Evolutionary conservation across 805 yeast genomes (phyloP), one percentile per base, ranked within the genome.

Genomic region (Wickerhamiella lipophila): DNA sequence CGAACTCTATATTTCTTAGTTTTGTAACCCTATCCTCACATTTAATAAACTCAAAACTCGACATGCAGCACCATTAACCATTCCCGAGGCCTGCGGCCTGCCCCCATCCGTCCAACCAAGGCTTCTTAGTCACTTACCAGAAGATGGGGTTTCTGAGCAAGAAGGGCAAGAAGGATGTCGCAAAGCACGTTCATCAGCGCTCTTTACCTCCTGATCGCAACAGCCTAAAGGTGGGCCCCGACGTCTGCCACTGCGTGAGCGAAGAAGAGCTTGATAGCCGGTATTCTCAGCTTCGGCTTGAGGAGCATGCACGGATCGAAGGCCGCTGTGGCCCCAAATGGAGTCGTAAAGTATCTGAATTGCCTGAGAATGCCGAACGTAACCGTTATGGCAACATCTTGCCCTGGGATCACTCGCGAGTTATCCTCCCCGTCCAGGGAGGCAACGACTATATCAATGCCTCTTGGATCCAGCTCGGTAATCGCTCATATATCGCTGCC

Each of bases 401-500:
- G 39, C 86, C 92, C 0, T 83, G 73, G 68, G 85, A 82, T 56
- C 65, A 68, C 49, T 77, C 74, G 36, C 61, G 85, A 32, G 79
- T 79, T 2, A 60, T 58, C 29, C 61, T 78, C 30, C 63, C 64
- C 13, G 65, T 59, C 3, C 27, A 21, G 22, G 56, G 55, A 6
- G 59, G 47, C 15, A 60, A 63, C 50, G 84, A 80, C 61, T 88
- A 88, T 62, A 85, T 88, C 57, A 88, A 88, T 65, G 98, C 97
- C 0, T 84, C 88, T 21, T 82, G 84, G 65, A 64, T 84, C 56
- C 58, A 71, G 59, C 56, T 69, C 63, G 56, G 70, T 59, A 69
- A 60, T 49, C 65, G 62, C 42, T 52, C 56, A 3, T 67, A 64
- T 49, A 83, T 88, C 57, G 96, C 95, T 0, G 75, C 94, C 1